Evolutionary conservation across 2,329 filamentous ascomycete species (phyloP).

Genomic region (Sporothrix pallida): DNA sequence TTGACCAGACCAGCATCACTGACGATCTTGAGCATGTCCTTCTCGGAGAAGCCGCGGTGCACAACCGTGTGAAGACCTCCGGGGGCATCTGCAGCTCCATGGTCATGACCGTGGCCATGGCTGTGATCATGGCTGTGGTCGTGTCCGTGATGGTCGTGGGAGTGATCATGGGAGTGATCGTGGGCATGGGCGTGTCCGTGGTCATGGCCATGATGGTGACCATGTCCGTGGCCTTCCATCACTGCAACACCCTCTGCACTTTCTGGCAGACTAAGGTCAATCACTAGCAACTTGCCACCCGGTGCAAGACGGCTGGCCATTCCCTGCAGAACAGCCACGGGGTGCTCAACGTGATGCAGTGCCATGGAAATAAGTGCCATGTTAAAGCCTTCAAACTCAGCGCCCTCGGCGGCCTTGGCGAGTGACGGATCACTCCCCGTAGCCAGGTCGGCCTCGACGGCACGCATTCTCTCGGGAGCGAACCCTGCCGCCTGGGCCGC

Average conservation of each 20-base stretch:
- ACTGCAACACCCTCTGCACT: neutral
- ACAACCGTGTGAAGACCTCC: slow-evolving; percentile 28
- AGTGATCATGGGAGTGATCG: neutral
- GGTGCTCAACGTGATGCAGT: slow-evolving; percentile 39
- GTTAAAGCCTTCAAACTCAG: slow-evolving; percentile 37
- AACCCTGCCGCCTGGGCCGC: slow-evolving; percentile 28
- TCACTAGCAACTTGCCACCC: slow-evolving; percentile 38
- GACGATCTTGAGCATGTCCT: slow-evolving; percentile 36
- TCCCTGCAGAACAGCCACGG: slow-evolving; percentile 32
- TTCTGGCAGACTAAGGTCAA: slow-evolving; percentile 36
- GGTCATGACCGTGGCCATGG: neutral
- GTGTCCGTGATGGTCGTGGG: neutral
- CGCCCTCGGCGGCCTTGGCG: neutral
- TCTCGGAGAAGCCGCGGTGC: slow-evolving; percentile 33
- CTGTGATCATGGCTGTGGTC: neutral
- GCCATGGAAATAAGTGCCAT: slow-evolving; percentile 39
- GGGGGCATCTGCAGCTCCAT: neutral
- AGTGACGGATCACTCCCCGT: neutral
- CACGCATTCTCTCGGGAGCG: slow-evolving; percentile 36
- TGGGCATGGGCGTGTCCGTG: neutral
- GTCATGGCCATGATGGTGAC: neutral
- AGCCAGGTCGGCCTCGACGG: slow-evolving; percentile 38
- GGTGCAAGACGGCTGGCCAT: slow-evolving; percentile 36
- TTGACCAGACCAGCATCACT: slow-evolving; percentile 31
- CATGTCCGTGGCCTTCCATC: neutral